Base-by-base conservation (phyloP, 2,329 filamentous ascomycete genomes). In the Fusarium musae region DNA sequence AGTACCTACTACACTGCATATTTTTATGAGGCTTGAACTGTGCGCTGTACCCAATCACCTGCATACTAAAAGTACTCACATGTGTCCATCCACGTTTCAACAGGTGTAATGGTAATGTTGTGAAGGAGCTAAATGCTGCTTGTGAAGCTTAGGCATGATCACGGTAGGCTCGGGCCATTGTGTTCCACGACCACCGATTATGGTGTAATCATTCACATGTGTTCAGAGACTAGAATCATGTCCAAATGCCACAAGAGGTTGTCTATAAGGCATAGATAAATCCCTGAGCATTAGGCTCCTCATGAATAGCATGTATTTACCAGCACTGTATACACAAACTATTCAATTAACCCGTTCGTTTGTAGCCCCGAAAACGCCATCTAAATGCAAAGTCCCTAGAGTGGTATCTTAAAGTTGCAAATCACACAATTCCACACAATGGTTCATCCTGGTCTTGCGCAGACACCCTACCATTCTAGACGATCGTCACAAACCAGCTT, bases 401-500 rank as follows among this genome's bases (percentile, higher is more conserved):
- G 71, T 77, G 75, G 75, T 77, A 77, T 77, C 75, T 77, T 44
- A 63, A 69, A 49, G 44, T 65, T 52, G 50, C 43, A 30, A 64
- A 77, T 61, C 52, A 60, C 40, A 53, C 68, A 62, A 50, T 42
- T 50, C 32, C 46, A 64, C 37, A 34, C 54, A 19, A 32, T 46
- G 19, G 39, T 59, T 47, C 19, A 40, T 52, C 26, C 44, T 56
- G 40, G 39, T 49, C 46, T 34, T 42, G 30, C 46, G 15, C 30
- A 9, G 42, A 23, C 43, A 56, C 13, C 52, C 44, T 73, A 87
- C 82, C 85, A 85, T 78, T 89, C 88, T 67, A 91, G 79, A 47
- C 90, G 84, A 81, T 91, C 89, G 79, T 92, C 90, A 77, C 87
- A 90, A 36, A 88, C 80, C 39, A 92, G 81, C 53, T 82, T 79